Conservation (phyloP, 495 filamentous ascomycete species). For the Podospora didyma region DNA sequence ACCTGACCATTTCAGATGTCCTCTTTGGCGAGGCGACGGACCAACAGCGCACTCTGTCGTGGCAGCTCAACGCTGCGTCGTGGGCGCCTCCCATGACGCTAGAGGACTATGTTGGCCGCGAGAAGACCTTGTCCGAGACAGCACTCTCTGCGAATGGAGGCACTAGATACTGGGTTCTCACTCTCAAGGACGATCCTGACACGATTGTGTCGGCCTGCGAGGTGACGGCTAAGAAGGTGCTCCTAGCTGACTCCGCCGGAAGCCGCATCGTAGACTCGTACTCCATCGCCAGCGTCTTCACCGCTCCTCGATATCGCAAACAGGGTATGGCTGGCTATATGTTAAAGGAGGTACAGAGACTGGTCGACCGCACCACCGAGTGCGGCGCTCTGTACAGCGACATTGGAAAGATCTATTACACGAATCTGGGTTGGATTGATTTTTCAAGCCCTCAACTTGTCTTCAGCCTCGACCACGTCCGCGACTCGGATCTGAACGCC, state of each 20-base stretch:
- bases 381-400: constrained; percentile 81
- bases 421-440: constrained; percentile 69
- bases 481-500: constrained; percentile 15
- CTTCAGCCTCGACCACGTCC: constrained; percentile 39
- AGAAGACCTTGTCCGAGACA: constrained; percentile 14
- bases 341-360: constrained; percentile 11
- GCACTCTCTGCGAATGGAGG: constrained; percentile 13
- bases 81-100: constrained; percentile 19
- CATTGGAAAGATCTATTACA: constrained; percentile 84
- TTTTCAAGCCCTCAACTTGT: constrained; percentile 67
- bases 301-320: constrained; percentile 12
- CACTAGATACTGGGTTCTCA: constrained; percentile 17
- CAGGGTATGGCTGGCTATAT: constrained; percentile 15
- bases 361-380: constrained; percentile 16
- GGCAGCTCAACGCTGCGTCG: constrained; percentile 19
- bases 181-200: constrained; percentile 13
- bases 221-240: constrained; percentile 9
- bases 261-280: constrained; percentile 4
- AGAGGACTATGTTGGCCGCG: constrained; percentile 16
- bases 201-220: constrained; percentile 20
- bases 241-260: background rate
- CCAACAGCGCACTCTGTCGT: constrained; percentile 16
- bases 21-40: constrained; percentile 15
- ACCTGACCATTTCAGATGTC: constrained; percentile 4
- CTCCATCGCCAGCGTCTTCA: constrained; percentile 19